Conservation (phyloP, 768 basidiomycete genomes). For the Thelephora ganbajun region DNA sequence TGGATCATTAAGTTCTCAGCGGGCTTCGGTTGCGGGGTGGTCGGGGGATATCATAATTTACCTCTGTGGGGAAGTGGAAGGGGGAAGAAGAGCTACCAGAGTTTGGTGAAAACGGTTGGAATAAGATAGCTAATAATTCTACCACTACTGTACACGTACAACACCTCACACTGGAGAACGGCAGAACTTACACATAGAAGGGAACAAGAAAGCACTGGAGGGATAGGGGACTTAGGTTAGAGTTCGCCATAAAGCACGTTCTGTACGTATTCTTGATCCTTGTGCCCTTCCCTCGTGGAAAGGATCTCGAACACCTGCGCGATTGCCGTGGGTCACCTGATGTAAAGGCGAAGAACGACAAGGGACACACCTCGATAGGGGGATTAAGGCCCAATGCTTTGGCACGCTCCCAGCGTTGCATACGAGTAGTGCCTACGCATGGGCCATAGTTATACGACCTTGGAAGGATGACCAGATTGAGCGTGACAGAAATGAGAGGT, state of each 20-base stretch:
- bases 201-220: slow-evolving; percentile 1
- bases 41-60: no score
- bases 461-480: slow-evolving; percentile 1
- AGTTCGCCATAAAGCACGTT: slow-evolving; percentile 43
- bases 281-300: slow-evolving; percentile 47
- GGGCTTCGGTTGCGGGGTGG: no score
- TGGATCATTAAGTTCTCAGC: no score
- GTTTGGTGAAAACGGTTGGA: no score
- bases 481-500: background rate
- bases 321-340: background rate
- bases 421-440: slow-evolving; percentile 61
- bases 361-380: slow-evolving; percentile 49
- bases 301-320: slow-evolving; percentile 71
- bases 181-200: background rate
- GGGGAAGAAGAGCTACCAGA: no score
- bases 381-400: slow-evolving; percentile 65
- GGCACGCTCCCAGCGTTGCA: slow-evolving; percentile 85
- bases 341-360: background rate
- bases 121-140: no score
- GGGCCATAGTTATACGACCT: slow-evolving; percentile 76
- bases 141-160: no score
- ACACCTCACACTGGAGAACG: no score
- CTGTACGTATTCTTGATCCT: slow-evolving; percentile 38
- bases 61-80: no score
- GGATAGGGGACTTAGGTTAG: slow-evolving; percentile 2